phyloP scores from a whole-genome alignment of 2,329 filamentous ascomycete species.

The Fusarium austroafricanum region DNA sequence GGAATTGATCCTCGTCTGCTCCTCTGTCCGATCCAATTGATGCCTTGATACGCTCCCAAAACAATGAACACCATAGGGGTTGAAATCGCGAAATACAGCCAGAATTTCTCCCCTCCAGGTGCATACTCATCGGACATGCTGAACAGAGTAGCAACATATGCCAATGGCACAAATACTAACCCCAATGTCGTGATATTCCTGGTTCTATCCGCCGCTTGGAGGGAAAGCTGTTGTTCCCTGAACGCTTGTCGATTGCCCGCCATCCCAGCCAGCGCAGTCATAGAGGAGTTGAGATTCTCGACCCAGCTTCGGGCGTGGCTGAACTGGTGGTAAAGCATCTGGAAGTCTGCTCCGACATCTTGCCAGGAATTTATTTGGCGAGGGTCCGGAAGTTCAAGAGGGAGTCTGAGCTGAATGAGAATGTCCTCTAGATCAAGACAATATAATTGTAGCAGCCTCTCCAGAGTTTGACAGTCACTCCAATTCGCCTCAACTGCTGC shows the following conservation, averaged over 20 bases:
- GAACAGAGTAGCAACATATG: conserved; percentile 4
- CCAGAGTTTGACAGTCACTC: conserved; percentile 3
- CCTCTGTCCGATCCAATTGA: neutral
- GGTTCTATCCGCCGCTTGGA: neutral
- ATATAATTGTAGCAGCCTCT: neutral
- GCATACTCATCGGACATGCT: neutral
- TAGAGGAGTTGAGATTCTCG: neutral
- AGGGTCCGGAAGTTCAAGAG: neutral
- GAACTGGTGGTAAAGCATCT: neutral
- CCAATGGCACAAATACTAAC: neutral
- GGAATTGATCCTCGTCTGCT: neutral
- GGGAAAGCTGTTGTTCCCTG: conserved; percentile 1
- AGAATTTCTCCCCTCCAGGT: neutral
- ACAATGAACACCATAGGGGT: neutral
- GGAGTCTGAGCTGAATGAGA: neutral
- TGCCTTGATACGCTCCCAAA: neutral
- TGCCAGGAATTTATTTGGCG: neutral
- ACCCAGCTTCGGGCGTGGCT: neutral
- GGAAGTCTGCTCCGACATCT: neutral
- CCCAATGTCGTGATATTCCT: neutral
- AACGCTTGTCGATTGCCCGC: neutral
- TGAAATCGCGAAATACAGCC: neutral
- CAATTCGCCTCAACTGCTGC: conserved; percentile 4
- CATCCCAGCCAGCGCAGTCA: neutral
- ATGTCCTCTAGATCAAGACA: neutral